Percentiles rank a stretch among this genome's conserved stretches.
Evolutionary conservation across 176 grass and related monocot genomes (phyloP).

Genomic region (Areca catechu): DNA sequence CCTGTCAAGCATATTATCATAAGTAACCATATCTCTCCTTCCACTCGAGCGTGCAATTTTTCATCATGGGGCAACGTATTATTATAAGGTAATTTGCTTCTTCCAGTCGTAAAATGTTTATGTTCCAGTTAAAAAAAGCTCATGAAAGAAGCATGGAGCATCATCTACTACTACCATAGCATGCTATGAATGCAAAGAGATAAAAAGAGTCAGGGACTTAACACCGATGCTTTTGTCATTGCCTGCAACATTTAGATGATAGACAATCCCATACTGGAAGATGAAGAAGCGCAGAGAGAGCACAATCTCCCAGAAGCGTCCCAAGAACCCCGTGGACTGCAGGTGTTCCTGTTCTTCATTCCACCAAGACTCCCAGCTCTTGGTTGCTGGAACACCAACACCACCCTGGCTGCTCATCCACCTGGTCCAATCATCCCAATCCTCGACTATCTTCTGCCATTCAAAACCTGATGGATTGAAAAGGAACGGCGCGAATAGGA

Average conservation of each 20-base stretch:
- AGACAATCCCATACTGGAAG: slow-evolving; percentile 88
- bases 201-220: slow-evolving; percentile 40
- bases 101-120: no score
- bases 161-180: not conserved
- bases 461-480: slow-evolving; percentile 91
- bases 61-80: no score
- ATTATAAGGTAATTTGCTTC: no score
- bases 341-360: slow-evolving; percentile 90
- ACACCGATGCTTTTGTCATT: slow-evolving; percentile 75
- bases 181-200: slow-evolving; percentile 8
- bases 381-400: slow-evolving; percentile 84
- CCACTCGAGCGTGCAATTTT: no score
- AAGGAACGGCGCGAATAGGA: slow-evolving; percentile 77
- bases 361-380: slow-evolving; percentile 96
- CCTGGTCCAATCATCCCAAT: slow-evolving; percentile 85
- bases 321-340: slow-evolving; percentile 55
- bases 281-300: slow-evolving; percentile 76
- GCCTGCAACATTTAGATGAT: slow-evolving; percentile 65
- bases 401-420: slow-evolving; percentile 81
- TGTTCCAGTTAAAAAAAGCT: not conserved
- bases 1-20: no score
- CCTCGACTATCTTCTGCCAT: slow-evolving; percentile 87
- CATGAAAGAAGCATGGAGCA: slow-evolving; percentile 5
- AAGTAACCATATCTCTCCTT: no score
- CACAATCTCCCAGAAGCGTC: slow-evolving; percentile 71